Percentiles rank a stretch among this genome's conserved stretches.
phyloP scores from a whole-genome alignment of 768 basidiomycete genomes.

The Suillus placidus region DNA sequence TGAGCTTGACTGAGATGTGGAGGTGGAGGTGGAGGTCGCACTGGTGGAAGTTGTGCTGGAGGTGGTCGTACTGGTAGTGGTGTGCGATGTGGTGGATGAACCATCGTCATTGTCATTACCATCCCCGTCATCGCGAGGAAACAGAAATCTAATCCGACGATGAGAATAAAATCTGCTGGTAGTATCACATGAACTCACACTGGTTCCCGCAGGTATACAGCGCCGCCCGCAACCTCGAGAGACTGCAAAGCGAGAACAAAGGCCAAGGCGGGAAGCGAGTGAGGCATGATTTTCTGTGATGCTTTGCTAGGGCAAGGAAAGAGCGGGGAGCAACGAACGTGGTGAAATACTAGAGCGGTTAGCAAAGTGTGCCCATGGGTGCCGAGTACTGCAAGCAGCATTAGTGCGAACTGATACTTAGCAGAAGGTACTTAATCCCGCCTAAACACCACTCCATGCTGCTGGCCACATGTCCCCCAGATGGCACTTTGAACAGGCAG shows the following conservation, averaged over 20 bases:
- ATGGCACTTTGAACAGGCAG: not conserved
- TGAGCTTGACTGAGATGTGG: constrained; percentile 7
- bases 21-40: not conserved
- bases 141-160: not conserved
- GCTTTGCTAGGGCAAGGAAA: not conserved
- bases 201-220: constrained; percentile 1
- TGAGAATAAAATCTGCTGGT: not conserved
- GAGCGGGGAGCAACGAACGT: not conserved
- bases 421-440: not conserved
- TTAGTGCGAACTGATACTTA: not conserved
- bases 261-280: constrained; percentile 8
- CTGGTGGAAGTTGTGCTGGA: not conserved
- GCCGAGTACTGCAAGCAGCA: not conserved
- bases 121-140: not conserved
- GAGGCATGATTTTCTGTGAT: constrained; percentile 2
- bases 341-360: not conserved
- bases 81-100: constrained; percentile 1
- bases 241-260: constrained; percentile 12
- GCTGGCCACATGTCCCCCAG: not conserved
- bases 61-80: not conserved
- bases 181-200: constrained; percentile 5
- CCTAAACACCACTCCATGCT: not conserved
- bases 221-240: not conserved
- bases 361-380: not conserved
- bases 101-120: not conserved